Evolutionary conservation across 2,329 filamentous ascomycete species (phyloP).

Genomic region (Clarireedia sp.): DNA sequence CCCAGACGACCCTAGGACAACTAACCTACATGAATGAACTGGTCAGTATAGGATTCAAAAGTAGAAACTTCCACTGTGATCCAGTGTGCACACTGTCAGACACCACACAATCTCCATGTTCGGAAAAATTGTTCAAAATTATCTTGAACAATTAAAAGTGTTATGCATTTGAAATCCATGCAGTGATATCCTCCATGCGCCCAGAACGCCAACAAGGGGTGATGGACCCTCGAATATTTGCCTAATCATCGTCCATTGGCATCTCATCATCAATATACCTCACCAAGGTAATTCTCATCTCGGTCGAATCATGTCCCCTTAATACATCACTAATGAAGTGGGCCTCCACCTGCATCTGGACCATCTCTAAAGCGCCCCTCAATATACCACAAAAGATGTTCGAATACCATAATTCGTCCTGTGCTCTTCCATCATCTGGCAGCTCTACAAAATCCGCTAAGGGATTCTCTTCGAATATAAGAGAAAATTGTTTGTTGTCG

Average conservation of each 20-base stretch:
- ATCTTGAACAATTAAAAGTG: too few species aligned
- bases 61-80: too few species aligned
- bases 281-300: slow-evolving; percentile 89
- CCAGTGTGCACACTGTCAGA: too few species aligned
- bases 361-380: slow-evolving; percentile 90
- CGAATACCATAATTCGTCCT: slow-evolving; percentile 97
- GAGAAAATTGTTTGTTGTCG: slow-evolving; percentile 92
- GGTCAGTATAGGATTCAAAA: too few species aligned
- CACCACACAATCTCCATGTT: too few species aligned
- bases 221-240: background rate
- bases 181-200: background rate
- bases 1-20: too few species aligned
- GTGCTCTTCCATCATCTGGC: slow-evolving; percentile 87
- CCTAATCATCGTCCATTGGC: slow-evolving; percentile 86
- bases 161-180: background rate
- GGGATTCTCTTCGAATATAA: slow-evolving; percentile 95
- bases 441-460: slow-evolving; percentile 95
- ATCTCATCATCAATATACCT: slow-evolving; percentile 97
- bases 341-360: slow-evolving; percentile 97
- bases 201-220: slow-evolving; percentile 1
- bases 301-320: slow-evolving; percentile 88
- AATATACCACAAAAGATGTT: slow-evolving; percentile 94
- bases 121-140: too few species aligned
- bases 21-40: too few species aligned
- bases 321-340: slow-evolving; percentile 93